Evolutionary conservation across 176 grass and related monocot species (phyloP).

Genomic region (Paspalum notatum): DNA sequence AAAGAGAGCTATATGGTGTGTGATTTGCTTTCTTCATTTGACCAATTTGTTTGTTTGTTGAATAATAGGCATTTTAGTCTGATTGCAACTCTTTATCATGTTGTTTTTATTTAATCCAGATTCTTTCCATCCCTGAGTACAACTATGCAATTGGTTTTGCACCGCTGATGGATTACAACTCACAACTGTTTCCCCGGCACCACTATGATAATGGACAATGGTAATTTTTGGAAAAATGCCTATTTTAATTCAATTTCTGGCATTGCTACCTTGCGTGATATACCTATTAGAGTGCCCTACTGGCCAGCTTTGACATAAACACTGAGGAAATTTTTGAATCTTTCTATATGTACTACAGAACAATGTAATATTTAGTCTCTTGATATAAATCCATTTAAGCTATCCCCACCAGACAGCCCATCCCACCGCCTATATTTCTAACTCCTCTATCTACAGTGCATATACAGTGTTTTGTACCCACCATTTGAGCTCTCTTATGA

Average conservation of each 20-base stretch:
- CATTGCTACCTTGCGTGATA: background rate
- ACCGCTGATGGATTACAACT: conserved; percentile 85
- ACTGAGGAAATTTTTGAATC: background rate
- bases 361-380: conserved; percentile 19
- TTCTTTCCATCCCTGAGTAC: conserved; percentile 90
- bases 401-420: too few species aligned
- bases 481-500: too few species aligned
- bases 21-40: conserved; percentile 23
- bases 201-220: conserved; percentile 73
- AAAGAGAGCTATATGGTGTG: conserved; percentile 84
- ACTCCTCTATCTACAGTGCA: too few species aligned
- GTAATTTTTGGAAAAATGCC: conserved; percentile 42
- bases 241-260: background rate
- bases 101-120: conserved; percentile 49
- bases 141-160: conserved; percentile 80
- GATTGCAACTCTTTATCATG: conserved; percentile 5
- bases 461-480: too few species aligned
- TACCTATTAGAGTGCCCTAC: background rate
- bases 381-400: conserved; percentile 6
- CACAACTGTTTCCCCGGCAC: conserved; percentile 61
- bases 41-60: background rate
- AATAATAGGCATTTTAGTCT: background rate
- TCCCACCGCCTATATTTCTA: too few species aligned
- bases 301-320: conserved; percentile 1
- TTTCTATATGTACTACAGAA: background rate